A percentile compares a stretch with the other conserved stretches of the same genome.
Evolutionary conservation across 2,329 filamentous ascomycete genomes (phyloP).

Genomic region (Neoascochyta sp.): DNA sequence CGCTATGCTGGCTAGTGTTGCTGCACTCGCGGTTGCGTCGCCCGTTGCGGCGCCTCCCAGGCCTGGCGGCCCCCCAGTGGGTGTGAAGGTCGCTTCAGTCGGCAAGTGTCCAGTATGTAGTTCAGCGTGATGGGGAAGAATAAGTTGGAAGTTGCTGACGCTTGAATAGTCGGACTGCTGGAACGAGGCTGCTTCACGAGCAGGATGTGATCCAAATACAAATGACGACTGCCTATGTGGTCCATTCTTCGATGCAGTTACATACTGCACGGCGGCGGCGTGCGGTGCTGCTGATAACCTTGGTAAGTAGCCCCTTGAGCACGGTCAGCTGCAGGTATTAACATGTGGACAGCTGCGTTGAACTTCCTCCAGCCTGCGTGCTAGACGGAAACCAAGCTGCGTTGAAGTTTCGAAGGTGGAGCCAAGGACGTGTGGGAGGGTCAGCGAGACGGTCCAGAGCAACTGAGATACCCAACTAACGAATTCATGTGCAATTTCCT

Average conservation of each 20-base stretch:
- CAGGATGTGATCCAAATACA: slow-evolving; percentile 28
- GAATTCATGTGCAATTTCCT: background rate
- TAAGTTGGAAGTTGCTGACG: slow-evolving; percentile 5
- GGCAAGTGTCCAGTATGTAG: slow-evolving; percentile 29
- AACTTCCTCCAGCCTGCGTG: slow-evolving; percentile 9
- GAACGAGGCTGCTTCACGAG: slow-evolving; percentile 28
- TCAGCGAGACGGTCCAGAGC: slow-evolving; percentile 2
- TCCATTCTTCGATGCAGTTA: slow-evolving; percentile 32
- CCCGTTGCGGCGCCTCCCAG: slow-evolving; percentile 10
- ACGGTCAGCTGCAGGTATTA: too few species aligned
- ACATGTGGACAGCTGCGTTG: slow-evolving; percentile 5
- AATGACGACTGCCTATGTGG: slow-evolving; percentile 34
- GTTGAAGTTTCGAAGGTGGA: background rate
- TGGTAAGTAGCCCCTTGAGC: slow-evolving; percentile 19
- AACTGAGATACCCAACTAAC: slow-evolving; percentile 9
- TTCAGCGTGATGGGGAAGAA: too few species aligned
- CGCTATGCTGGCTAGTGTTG: slow-evolving; percentile 10
- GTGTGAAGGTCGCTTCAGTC: slow-evolving; percentile 12
- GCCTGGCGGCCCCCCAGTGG: slow-evolving; percentile 6
- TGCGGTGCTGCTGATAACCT: slow-evolving; percentile 32
- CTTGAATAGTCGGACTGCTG: slow-evolving; percentile 28
- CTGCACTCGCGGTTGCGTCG: slow-evolving; percentile 17
- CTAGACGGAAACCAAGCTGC: slow-evolving; percentile 1
- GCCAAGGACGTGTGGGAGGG: too few species aligned
- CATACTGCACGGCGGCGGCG: slow-evolving; percentile 23